Evolutionary conservation across 768 basidiomycete species (phyloP).

Genomic region (Suillus plorans): DNA sequence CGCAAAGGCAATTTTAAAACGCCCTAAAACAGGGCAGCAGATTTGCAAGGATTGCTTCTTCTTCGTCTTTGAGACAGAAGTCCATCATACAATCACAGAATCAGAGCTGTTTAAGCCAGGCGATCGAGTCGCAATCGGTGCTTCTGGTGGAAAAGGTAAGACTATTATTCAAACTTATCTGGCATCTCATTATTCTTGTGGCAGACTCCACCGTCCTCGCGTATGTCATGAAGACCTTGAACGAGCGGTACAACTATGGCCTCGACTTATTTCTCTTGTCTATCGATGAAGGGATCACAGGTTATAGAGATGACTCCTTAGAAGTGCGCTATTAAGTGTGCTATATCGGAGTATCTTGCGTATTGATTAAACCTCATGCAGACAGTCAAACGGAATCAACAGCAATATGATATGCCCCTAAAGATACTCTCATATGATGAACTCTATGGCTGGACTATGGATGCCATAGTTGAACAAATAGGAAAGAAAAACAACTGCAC

Average conservation of each 20-base stretch:
- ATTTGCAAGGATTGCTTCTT: slow-evolving; percentile 97
- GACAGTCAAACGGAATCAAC: slow-evolving; percentile 97
- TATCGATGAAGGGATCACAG: slow-evolving; percentile 98
- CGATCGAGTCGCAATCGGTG: slow-evolving; percentile 94
- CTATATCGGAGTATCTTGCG: neutral
- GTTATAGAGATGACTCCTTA: slow-evolving; percentile 95
- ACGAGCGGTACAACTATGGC: slow-evolving; percentile 91
- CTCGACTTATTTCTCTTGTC: slow-evolving; percentile 90
- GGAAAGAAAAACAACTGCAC: slow-evolving; percentile 99
- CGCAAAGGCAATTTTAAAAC: slow-evolving; percentile 81
- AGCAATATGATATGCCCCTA: slow-evolving; percentile 92
- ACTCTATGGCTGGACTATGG: slow-evolving; percentile 99
- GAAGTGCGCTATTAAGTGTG: slow-evolving; percentile 53
- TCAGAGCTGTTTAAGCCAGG: slow-evolving; percentile 83
- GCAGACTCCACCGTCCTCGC: slow-evolving; percentile 97
- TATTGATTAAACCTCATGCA: slow-evolving; percentile 29
- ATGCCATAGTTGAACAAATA: slow-evolving; percentile 89
- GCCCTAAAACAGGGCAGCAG: slow-evolving; percentile 97
- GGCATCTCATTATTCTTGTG: slow-evolving; percentile 3
- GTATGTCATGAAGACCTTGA: slow-evolving; percentile 93
- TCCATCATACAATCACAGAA: slow-evolving; percentile 92
- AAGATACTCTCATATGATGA: slow-evolving; percentile 97
- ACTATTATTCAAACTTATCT: neutral
- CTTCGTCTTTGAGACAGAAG: slow-evolving; percentile 96
- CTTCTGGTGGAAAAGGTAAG: slow-evolving; percentile 96